A percentile compares a stretch with the other conserved stretches of the same genome.
These are phyloP conservation scores for Crucihimalaya himalaica DNA, from an alignment of 345 rosid genomes.

Conservation along the genomic window DNA sequence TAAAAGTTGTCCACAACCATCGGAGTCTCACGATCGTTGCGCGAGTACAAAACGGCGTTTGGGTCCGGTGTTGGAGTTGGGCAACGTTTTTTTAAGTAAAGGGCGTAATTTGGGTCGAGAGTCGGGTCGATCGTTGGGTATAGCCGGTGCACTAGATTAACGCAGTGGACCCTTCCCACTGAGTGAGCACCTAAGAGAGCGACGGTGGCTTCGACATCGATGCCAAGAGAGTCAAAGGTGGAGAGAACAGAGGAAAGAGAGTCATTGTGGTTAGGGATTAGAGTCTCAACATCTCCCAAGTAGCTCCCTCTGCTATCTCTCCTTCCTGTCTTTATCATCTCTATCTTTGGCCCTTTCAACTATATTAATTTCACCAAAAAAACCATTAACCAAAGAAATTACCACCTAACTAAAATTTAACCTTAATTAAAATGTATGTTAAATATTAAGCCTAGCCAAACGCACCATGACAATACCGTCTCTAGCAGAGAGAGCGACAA, in stretches of 20 bases:
- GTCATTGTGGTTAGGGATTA: constrained; percentile 75
- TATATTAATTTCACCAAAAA: constrained; percentile 34
- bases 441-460: neutral
- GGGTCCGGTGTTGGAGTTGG: constrained; percentile 64
- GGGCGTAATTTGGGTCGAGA: constrained; percentile 58
- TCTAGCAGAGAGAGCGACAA: constrained; percentile 78
- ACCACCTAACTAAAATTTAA: neutral
- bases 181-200: constrained; percentile 87
- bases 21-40: constrained; percentile 78
- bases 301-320: constrained; percentile 69
- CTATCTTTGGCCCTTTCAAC: constrained; percentile 83
- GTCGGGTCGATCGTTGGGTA: constrained; percentile 77
- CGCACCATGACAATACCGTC: constrained; percentile 75
- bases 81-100: constrained; percentile 65
- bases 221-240: constrained; percentile 57
- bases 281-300: constrained; percentile 40
- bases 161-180: constrained; percentile 82
- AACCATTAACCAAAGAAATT: neutral
- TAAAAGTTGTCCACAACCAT: constrained; percentile 80
- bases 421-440: neutral
- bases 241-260: constrained; percentile 60
- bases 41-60: constrained; percentile 54
- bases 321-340: constrained; percentile 71
- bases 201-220: constrained; percentile 67
- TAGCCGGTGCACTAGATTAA: constrained; percentile 68